Conservation (phyloP, 2,329 filamentous ascomycete species). For the Oidium heveae region DNA sequence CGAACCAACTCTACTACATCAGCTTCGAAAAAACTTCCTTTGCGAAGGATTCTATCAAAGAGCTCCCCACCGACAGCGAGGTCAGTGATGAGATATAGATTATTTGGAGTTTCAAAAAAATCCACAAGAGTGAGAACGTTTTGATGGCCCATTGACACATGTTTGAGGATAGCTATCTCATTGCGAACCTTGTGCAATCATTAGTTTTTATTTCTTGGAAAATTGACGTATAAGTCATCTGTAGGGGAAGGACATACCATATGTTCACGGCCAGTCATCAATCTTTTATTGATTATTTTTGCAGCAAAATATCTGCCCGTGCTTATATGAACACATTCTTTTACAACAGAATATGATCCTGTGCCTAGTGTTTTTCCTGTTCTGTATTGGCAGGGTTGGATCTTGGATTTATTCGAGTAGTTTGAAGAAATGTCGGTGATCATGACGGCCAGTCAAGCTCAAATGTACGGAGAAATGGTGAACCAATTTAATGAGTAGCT, state of each 20-base stretch:
- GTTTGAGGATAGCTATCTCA: conserved; percentile 91
- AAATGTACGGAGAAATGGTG: too few relatives aligned
- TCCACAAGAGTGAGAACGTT: conserved; percentile 96
- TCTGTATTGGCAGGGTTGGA: conserved; percentile 95
- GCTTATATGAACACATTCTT: conserved; percentile 96
- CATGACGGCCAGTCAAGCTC: too few relatives aligned
- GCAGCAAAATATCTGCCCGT: conserved; percentile 95
- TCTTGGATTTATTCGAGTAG: conserved; percentile 12
- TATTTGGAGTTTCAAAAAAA: conserved; percentile 99
- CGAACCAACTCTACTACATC: conserved; percentile 90
- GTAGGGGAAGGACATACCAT: conserved; percentile 39
- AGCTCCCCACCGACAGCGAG: conserved; percentile 88
- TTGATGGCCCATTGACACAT: conserved; percentile 96
- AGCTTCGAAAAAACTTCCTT: conserved; percentile 94
- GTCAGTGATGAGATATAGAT: conserved; percentile 92
- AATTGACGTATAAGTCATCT: not conserved
- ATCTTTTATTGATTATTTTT: conserved; percentile 95
- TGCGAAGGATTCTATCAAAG: conserved; percentile 95
- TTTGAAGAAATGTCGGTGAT: too few relatives aligned
- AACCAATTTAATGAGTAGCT: too few relatives aligned
- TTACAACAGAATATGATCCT: conserved; percentile 93
- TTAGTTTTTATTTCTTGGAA: conserved; percentile 1
- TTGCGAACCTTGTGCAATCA: conserved; percentile 48
- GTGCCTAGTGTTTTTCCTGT: conserved; percentile 93
- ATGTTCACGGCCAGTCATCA: conserved; percentile 93